Percentiles rank a stretch among this genome's conserved stretches.
phyloP scores from a whole-genome alignment of 768 basidiomycete species.

The Cytidiella melzeri region DNA sequence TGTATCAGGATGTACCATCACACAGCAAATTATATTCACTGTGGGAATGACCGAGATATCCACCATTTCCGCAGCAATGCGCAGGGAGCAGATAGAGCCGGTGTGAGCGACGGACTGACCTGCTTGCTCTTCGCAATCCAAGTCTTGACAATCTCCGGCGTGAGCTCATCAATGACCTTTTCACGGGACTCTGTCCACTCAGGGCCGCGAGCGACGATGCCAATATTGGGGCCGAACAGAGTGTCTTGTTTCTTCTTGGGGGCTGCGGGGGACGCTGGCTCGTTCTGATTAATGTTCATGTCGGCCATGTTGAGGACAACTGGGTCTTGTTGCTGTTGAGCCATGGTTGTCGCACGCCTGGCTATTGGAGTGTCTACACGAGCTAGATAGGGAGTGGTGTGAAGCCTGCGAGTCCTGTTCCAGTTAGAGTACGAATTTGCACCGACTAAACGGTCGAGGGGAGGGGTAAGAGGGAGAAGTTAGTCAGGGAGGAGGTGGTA shows the following conservation, averaged over 20 bases:
- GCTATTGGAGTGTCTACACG: conserved; percentile 43
- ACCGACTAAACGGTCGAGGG: conserved; percentile 25
- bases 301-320: conserved; percentile 30
- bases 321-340: conserved; percentile 23
- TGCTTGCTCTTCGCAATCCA: conserved; percentile 91
- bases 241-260: conserved; percentile 64
- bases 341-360: conserved; percentile 44
- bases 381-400: conserved; percentile 46
- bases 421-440: conserved; percentile 47
- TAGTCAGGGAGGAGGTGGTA: conserved; percentile 17
- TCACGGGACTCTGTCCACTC: conserved; percentile 62
- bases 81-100: not conserved
- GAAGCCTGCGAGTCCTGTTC: conserved; percentile 52
- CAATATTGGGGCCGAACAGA: conserved; percentile 89
- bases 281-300: conserved; percentile 15
- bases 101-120: conserved; percentile 37
- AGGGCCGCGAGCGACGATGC: conserved; percentile 62
- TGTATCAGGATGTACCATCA: not conserved
- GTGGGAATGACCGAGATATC: not conserved
- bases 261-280: conserved; percentile 20
- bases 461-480: conserved; percentile 10
- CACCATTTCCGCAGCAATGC: not conserved
- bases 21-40: not conserved
- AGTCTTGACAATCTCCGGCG: conserved; percentile 69
- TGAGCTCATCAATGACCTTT: conserved; percentile 70